Conservation (phyloP, 768 basidiomycete genomes). For the Floccularia luteovirens region DNA sequence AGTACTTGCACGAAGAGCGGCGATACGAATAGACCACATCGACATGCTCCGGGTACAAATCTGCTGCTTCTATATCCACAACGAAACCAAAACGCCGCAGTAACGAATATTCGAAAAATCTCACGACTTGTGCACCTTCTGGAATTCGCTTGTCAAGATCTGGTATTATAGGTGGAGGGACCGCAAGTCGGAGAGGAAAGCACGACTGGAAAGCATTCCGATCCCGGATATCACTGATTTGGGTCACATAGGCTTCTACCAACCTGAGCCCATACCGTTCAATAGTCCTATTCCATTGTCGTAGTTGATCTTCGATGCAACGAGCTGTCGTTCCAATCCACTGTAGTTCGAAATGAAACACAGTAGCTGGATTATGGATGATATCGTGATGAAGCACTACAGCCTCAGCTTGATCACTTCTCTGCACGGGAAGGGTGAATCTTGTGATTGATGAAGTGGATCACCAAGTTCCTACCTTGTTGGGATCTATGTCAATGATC, state of each 20-base stretch:
- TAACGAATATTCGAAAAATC: constrained; percentile 79
- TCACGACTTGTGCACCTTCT: constrained; percentile 54
- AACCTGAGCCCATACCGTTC: constrained; percentile 88
- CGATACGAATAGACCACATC: constrained; percentile 90
- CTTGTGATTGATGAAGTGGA: not conserved
- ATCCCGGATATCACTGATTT: constrained; percentile 80
- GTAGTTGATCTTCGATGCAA: constrained; percentile 82
- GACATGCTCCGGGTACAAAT: constrained; percentile 71
- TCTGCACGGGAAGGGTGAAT: constrained; percentile 26
- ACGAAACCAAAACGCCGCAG: constrained; percentile 77
- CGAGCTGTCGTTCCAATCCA: constrained; percentile 95
- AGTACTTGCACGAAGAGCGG: constrained; percentile 65
- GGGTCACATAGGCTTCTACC: constrained; percentile 89
- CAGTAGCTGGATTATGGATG: constrained; percentile 90
- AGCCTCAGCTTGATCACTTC: constrained; percentile 82
- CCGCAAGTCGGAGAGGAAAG: constrained; percentile 70
- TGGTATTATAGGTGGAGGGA: constrained; percentile 60
- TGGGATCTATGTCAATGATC: constrained; percentile 81
- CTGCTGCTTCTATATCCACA: constrained; percentile 72
- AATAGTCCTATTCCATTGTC: constrained; percentile 73
- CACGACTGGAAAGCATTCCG: constrained; percentile 91
- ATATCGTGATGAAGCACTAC: constrained; percentile 90
- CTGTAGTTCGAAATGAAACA: constrained; percentile 95
- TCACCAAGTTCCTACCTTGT: constrained; percentile 39
- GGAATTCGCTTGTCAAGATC: constrained; percentile 63